Evolutionary conservation across 2,329 filamentous ascomycete species (phyloP).

Genomic region (Teratosphaeria zuluensis): DNA sequence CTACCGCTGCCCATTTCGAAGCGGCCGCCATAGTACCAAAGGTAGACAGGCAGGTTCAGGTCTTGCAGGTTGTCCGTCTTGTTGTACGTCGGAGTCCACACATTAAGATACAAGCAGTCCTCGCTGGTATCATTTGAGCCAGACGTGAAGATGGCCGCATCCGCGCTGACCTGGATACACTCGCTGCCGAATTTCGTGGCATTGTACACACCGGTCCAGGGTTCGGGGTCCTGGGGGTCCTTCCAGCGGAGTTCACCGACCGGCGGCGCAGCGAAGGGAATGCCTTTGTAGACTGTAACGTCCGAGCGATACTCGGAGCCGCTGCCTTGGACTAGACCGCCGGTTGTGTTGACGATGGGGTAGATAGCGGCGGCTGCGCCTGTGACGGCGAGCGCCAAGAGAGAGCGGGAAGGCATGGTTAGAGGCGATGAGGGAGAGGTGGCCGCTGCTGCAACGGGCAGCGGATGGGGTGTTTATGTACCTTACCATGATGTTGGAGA

Average conservation of each 20-base stretch:
- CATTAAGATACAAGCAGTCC: slow-evolving; percentile 31
- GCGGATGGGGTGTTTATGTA: too few species aligned
- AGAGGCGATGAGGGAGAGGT: too few species aligned
- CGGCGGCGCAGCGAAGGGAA: background rate
- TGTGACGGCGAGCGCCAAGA: too few species aligned
- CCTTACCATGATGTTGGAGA: too few species aligned
- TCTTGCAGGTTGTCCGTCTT: slow-evolving; percentile 8
- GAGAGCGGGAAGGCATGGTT: too few species aligned
- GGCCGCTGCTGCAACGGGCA: too few species aligned
- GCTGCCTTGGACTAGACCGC: too few species aligned
- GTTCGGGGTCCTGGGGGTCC: background rate
- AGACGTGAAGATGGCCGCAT: background rate
- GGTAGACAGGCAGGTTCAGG: slow-evolving; percentile 36
- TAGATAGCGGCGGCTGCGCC: too few species aligned
- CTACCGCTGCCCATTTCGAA: slow-evolving; percentile 33
- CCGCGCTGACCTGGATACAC: background rate
- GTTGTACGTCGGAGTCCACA: slow-evolving; percentile 29
- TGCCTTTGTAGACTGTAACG: background rate
- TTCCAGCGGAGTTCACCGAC: background rate
- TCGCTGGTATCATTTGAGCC: slow-evolving; percentile 7
- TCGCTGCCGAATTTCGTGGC: background rate
- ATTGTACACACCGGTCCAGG: background rate
- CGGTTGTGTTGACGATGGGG: too few species aligned
- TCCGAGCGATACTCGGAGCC: too few species aligned
- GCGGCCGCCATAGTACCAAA: slow-evolving; percentile 39